Evolutionary conservation across 768 basidiomycete species (phyloP).

Genomic region (Dentipellis sp.): DNA sequence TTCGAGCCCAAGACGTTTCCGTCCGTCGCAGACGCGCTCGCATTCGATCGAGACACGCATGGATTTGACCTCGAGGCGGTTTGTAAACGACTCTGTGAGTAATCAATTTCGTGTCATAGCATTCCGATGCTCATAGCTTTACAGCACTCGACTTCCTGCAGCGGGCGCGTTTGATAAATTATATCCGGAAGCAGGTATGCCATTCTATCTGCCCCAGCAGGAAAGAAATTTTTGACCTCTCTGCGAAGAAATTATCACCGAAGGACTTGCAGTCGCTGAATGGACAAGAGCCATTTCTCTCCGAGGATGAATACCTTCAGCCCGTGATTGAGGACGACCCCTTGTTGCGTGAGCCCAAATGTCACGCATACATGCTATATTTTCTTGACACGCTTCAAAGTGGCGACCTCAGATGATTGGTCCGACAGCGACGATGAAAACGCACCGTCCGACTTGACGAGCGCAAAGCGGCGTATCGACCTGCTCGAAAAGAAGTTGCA

Average conservation of each 20-base stretch:
- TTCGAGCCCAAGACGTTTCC: slow-evolving; percentile 61
- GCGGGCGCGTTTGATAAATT: slow-evolving; percentile 79
- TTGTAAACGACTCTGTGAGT: slow-evolving; percentile 48
- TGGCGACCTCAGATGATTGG: slow-evolving; percentile 68
- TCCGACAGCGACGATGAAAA: slow-evolving; percentile 62
- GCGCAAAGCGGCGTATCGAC: slow-evolving; percentile 38
- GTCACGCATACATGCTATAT: not conserved
- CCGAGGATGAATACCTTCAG: slow-evolving; percentile 70
- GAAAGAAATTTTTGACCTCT: not conserved
- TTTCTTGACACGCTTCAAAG: not conserved
- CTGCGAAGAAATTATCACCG: slow-evolving; percentile 32
- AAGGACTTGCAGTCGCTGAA: slow-evolving; percentile 37
- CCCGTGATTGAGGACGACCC: slow-evolving; percentile 85
- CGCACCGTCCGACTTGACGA: slow-evolving; percentile 22
- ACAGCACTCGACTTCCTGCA: slow-evolving; percentile 72
- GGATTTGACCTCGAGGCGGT: slow-evolving; percentile 52
- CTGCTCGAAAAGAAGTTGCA: slow-evolving; percentile 55
- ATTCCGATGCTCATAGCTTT: not conserved
- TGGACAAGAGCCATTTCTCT: slow-evolving; percentile 54
- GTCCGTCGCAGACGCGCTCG: slow-evolving; percentile 48
- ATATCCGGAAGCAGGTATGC: slow-evolving; percentile 66
- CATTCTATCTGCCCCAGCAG: not conserved
- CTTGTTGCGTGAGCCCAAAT: slow-evolving; percentile 60
- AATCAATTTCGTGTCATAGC: not conserved
- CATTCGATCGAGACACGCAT: slow-evolving; percentile 50